These are phyloP conservation scores for Brettanomyces custersianus DNA, from an alignment of 805 yeast genomes.

Conservation along the genomic window DNA sequence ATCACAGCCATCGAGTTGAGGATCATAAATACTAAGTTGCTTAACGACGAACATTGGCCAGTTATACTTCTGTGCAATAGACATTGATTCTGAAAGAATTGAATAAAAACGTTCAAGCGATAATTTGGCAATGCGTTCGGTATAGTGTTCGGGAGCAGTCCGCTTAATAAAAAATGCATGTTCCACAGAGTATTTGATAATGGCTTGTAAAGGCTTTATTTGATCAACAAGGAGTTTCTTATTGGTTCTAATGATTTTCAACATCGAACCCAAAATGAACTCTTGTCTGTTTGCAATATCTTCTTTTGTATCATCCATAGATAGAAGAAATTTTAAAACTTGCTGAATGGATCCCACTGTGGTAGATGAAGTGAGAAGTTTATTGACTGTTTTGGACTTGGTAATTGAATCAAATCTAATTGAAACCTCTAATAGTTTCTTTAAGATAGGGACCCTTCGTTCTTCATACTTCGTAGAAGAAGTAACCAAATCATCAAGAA, in stretches of 20 bases:
- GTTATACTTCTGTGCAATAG: slow-evolving; percentile 7
- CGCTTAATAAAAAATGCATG: slow-evolving; percentile 14
- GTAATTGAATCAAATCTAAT: slow-evolving; percentile 71
- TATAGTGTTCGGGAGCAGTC: neutral
- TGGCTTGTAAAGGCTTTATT: slow-evolving; percentile 5
- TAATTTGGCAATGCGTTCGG: slow-evolving; percentile 25
- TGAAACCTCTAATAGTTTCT: slow-evolving; percentile 38
- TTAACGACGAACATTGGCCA: slow-evolving; percentile 11
- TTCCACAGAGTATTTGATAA: slow-evolving; percentile 18
- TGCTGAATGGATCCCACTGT: slow-evolving; percentile 7
- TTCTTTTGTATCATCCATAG: slow-evolving; percentile 6
- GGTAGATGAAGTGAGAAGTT: slow-evolving; percentile 21
- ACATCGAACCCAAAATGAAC: slow-evolving; percentile 20
- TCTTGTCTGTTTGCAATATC: slow-evolving; percentile 16
- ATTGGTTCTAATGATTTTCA: slow-evolving; percentile 23
- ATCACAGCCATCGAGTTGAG: slow-evolving; percentile 20
- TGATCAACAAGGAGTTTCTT: slow-evolving; percentile 8
- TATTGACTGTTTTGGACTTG: slow-evolving; percentile 57
- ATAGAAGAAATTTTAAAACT: slow-evolving; percentile 8
- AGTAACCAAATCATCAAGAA: slow-evolving; percentile 35
- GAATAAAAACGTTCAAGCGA: slow-evolving; percentile 62
- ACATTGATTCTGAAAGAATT: slow-evolving; percentile 36
- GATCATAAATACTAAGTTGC: slow-evolving; percentile 35
- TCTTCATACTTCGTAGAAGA: slow-evolving; percentile 28
- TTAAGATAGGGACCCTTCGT: slow-evolving; percentile 21